Base-by-base conservation (phyloP, 495 filamentous ascomycete genomes). In the Penicillium mononematosum region DNA sequence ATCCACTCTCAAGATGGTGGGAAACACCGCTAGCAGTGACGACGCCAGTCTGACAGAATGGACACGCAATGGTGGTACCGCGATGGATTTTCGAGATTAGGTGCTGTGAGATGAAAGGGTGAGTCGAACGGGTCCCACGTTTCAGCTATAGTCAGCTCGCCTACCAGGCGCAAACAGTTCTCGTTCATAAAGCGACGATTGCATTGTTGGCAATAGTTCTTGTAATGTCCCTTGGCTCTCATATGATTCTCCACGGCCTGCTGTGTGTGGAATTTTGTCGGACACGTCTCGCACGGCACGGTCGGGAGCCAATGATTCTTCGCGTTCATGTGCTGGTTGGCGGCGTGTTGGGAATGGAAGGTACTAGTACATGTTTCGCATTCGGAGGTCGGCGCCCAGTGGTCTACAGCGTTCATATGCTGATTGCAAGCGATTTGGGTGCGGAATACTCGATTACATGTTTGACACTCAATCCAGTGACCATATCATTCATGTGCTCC, bases 111-210 rank as follows among this genome's bases (percentile, higher is more conserved):
- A 41, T 14, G 16, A 22, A 45, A 12, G 22, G 7, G 29, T 45
- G 22, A 45, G 43, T 45, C 0, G 11, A 45, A 45, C 22, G 5
- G 24, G 14, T 44, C 17, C 36, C 17, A 5, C 36, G 14, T 39
- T 5, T 46, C 16, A 24, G 14, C 24, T 34, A 16, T 24, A 10
- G 4, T 24, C n/a, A 50, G 24, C 6, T 19, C 3, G 54, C 59
- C 54, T 70, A 80, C 78, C 69, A 62, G 71, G 14, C 58, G 66
- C 3, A 78, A 56, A 44, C 67, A 70, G 42, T 77, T 77, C 36
- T 66, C 69, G 52, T 70, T 78, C 17, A 63, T 19, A 44, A 80
- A 81, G 0, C 43, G 53, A 10, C 63, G 58, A 9, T 71, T 45
- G 50, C 78, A 82, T 16, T 20, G 27, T 0, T 20, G 25, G 63